Evolutionary conservation across 257 asterid genomes (phyloP).

Genomic region (Primulina huaijiensis): DNA sequence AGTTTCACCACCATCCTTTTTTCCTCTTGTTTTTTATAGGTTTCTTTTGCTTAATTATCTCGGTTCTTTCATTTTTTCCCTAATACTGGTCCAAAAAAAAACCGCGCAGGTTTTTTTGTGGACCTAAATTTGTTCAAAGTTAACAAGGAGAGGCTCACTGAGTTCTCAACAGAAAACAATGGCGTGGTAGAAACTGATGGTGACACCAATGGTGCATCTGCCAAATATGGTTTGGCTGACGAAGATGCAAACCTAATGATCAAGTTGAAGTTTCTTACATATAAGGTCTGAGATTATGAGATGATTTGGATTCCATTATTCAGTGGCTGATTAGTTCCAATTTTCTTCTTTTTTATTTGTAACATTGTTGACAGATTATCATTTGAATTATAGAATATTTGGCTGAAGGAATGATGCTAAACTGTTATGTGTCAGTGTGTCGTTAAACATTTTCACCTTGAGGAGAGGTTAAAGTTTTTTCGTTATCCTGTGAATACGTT

Average conservation of each 20-base stretch:
- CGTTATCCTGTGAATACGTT: not conserved
- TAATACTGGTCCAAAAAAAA: not conserved
- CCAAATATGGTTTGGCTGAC: slow-evolving; percentile 66
- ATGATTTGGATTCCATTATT: slow-evolving; percentile 23
- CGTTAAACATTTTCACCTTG: not conserved
- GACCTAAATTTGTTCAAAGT: slow-evolving; percentile 83
- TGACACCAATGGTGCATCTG: slow-evolving; percentile 34
- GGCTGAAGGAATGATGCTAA: not conserved
- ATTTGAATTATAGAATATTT: not conserved
- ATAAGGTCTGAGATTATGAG: slow-evolving; percentile 51
- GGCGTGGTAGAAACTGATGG: slow-evolving; percentile 30
- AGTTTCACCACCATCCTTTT: not conserved
- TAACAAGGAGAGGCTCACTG: slow-evolving; percentile 46
- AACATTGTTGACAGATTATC: slow-evolving; percentile 13
- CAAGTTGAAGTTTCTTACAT: slow-evolving; percentile 91
- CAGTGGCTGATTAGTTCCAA: not conserved
- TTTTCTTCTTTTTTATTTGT: slow-evolving; percentile 17
- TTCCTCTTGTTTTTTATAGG: not conserved
- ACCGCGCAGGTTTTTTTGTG: slow-evolving; percentile 70
- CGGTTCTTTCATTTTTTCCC: slow-evolving; percentile 14
- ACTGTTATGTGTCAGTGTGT: not conserved
- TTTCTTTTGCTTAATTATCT: slow-evolving; percentile 11
- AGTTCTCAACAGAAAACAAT: slow-evolving; percentile 37
- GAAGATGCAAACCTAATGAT: slow-evolving; percentile 99
- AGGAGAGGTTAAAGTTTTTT: too few relatives aligned